Evolutionary conservation across 176 grass and related monocot species (phyloP).

Genomic region (Raddia guianensis): DNA sequence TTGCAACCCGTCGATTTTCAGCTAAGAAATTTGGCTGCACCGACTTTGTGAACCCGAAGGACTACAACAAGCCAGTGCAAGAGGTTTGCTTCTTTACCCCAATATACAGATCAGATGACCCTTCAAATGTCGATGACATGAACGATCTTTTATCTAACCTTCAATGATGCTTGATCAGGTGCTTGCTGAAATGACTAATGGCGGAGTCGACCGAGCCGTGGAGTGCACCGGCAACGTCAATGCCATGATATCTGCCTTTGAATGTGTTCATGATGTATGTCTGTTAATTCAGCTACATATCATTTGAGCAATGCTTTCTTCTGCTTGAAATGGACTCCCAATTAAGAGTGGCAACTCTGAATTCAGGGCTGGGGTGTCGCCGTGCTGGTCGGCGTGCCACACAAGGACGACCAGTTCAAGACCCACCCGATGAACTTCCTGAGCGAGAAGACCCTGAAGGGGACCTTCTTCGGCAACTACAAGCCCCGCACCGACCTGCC

Average conservation of each 20-base stretch:
- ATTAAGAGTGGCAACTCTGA: neutral
- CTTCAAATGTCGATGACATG: neutral
- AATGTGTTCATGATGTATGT: conserved; percentile 86
- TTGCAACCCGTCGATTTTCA: conserved; percentile 22
- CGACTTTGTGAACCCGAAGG: conserved; percentile 85
- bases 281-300: neutral
- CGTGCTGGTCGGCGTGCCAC: conserved; percentile 77
- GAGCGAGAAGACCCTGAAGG: conserved; percentile 80
- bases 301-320: neutral
- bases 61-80: conserved; percentile 70
- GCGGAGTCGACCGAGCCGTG: conserved; percentile 66
- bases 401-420: conserved; percentile 79
- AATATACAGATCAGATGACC: neutral
- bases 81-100: conserved; percentile 42
- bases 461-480: conserved; percentile 94
- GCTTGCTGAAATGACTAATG: conserved; percentile 83
- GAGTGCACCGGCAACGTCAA: conserved; percentile 85
- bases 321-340: neutral
- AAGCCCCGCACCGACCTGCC: conserved; percentile 74
- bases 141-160: neutral
- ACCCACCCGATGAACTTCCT: conserved; percentile 79
- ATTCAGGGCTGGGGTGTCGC: conserved; percentile 85
- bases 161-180: conserved; percentile 45
- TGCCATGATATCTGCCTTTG: conserved; percentile 83
- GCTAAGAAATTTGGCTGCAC: conserved; percentile 88